Base-by-base conservation (phyloP, 345 rosid species). In the Streptanthus diversifolius region DNA sequence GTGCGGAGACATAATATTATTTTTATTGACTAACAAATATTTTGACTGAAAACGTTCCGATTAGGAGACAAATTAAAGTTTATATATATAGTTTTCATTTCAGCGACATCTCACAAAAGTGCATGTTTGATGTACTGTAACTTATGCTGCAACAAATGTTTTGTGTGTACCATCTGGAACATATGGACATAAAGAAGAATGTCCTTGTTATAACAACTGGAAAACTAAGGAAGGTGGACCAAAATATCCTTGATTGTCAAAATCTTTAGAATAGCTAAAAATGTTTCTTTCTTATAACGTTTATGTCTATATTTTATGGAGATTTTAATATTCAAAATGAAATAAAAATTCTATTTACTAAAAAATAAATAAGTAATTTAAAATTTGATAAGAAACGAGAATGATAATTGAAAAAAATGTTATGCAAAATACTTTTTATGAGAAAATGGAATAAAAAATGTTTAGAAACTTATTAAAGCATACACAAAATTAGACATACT, bases 151-250 rank as follows among this genome's bases (percentile, higher is more conserved):
- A 8, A 35, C 2, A 82, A 66, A 14, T 43, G 83, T 70, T 70
- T 51, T 74, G 62, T 80, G 85, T 53, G 85, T 82, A 13, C 85
- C 85, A 5, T 78, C 84, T 0, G 83, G 82, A 14, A 74, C 80
- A 0, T 83, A 74, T 57, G 82, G 82, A 2, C 12, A 80, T 44
- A 80, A 78, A 64, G 74, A 80, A 30, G 84, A 74, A 60, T 72
- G 86, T 33, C 79, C 77, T 54, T 78, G 86, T 35, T 78, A 80
- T 4, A 73, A 66, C n/a, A 67, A 80, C 7, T 71, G 73, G 86
- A 80, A 65, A 19, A 78, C 80, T 21, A 7, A 80, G 7, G 43
- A 59, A 63, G 80, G 84, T 33, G 48, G 35, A 32, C 80, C 83
- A 33, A 83, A 78, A 71, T 80, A 84, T 80, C 86, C 70, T 12